Percentiles rank a stretch among this genome's conserved stretches.
Evolutionary conservation across 2,329 filamentous ascomycete species (phyloP).

Genomic region (Aspergillus fischeri): DNA sequence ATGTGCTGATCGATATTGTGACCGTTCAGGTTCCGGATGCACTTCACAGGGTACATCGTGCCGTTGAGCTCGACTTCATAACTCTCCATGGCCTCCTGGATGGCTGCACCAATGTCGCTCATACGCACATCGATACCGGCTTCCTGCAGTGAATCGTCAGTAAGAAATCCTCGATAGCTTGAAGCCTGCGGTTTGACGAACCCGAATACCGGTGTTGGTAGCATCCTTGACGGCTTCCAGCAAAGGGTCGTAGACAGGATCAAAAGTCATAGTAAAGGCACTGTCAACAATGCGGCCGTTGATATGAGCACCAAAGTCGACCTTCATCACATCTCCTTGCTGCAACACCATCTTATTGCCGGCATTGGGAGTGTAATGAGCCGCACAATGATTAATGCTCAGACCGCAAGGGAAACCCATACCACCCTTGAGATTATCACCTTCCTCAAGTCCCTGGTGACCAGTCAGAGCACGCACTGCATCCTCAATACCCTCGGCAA

Average conservation of each 20-base stretch:
- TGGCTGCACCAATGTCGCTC: slow-evolving; percentile 75
- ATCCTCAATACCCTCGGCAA: slow-evolving; percentile 83
- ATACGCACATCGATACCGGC: slow-evolving; percentile 90
- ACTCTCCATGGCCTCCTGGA: slow-evolving; percentile 91
- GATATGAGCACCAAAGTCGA: slow-evolving; percentile 68
- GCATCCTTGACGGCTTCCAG: slow-evolving; percentile 63
- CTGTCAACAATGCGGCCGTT: slow-evolving; percentile 69
- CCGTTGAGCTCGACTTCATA: slow-evolving; percentile 84
- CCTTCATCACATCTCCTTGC: slow-evolving; percentile 67
- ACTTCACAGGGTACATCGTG: slow-evolving; percentile 73
- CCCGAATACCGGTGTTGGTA: slow-evolving; percentile 69
- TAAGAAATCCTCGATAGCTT: slow-evolving; percentile 7
- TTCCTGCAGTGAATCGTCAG: slow-evolving; percentile 50
- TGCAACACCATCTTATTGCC: slow-evolving; percentile 72
- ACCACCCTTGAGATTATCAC: slow-evolving; percentile 71
- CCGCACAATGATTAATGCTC: slow-evolving; percentile 78
- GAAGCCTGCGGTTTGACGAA: slow-evolving; percentile 24
- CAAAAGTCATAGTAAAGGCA: slow-evolving; percentile 66
- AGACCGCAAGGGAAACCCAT: slow-evolving; percentile 85
- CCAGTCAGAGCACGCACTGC: slow-evolving; percentile 72
- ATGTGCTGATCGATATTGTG: slow-evolving; percentile 86
- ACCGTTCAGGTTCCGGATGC: slow-evolving; percentile 81
- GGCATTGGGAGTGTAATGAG: slow-evolving; percentile 82
- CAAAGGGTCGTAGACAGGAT: slow-evolving; percentile 65
- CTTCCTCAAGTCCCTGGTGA: slow-evolving; percentile 71